Base-by-base conservation (phyloP, 208 protist species). In the Leishmania tropica region DNA sequence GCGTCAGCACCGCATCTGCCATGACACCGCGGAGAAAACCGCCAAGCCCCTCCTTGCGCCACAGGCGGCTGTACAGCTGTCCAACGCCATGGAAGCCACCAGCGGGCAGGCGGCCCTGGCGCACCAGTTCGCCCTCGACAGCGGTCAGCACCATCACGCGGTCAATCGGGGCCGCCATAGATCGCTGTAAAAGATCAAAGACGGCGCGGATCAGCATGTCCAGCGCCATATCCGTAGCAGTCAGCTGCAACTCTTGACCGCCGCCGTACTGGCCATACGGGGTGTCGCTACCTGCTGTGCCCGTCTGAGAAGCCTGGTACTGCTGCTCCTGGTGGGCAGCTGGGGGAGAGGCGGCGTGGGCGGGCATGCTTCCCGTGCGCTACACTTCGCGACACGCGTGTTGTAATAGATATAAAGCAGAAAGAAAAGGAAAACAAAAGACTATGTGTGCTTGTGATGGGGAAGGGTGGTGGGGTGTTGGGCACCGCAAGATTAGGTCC, bases 81-180 rank as follows among this genome's bases (percentile, higher is more conserved):
- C 76, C 58, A 60, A 95, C 85, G 35, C 94, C 94, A 19, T 88
- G 87, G 80, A 95, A 95, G 60, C 94, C 94, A 21, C 72, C 75
- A 37, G 72, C 45, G 10, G 91, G 90, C 45, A 97, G 84, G n/a
- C 94, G 94, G 5, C 90, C 87, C 76, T 94, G 88, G 19, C 88
- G 89, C 42, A 92, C 83, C 62, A 97, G 78, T 87, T 97, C 92
- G 1, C 92, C 92, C 77, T 97, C 92, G 72, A 96, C 93, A 6
- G 92, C 85, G 11, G 90, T 88, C 37, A 97, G 77, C 35, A 94
- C 76, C 77, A 90, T 91, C 51, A 94, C 76, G 11, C 94, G 94
- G 58, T 95, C 88, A 24, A 88, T 80, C 19, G 94, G 94, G 17
- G 88, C 83, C 73, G 87, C 84, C 3, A 96, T 58, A n/a, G 79